Percentiles rank a stretch among this genome's conserved stretches.
These are phyloP conservation scores for Penicillium sp. DNA, from an alignment of 2,329 filamentous ascomycete species.

Conservation along the genomic window DNA sequence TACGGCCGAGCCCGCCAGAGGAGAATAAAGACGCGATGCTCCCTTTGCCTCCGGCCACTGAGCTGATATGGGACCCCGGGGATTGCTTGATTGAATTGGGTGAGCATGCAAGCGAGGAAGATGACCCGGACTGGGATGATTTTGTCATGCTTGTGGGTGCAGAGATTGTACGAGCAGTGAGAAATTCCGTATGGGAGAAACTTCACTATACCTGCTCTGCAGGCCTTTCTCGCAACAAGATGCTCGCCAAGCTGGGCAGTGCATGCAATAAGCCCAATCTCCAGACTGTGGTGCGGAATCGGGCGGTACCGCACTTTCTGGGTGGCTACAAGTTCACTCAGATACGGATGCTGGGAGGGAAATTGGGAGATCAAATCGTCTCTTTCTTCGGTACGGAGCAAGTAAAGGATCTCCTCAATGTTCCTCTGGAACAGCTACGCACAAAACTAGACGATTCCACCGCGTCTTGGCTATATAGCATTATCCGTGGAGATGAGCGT, in stretches of 20 bases:
- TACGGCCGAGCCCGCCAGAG: slow-evolving; percentile 55
- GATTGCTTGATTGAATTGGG: slow-evolving; percentile 80
- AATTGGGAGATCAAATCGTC: slow-evolving; percentile 80
- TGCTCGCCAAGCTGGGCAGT: slow-evolving; percentile 89
- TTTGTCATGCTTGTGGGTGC: slow-evolving; percentile 79
- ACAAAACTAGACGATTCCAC: slow-evolving; percentile 76
- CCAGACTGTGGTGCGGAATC: slow-evolving; percentile 87
- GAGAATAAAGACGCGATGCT: slow-evolving; percentile 54
- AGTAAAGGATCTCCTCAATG: slow-evolving; percentile 66
- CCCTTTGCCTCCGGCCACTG: slow-evolving; percentile 66
- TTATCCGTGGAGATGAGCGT: slow-evolving; percentile 76
- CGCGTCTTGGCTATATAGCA: slow-evolving; percentile 76
- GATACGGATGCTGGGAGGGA: slow-evolving; percentile 90
- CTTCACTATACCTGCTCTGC: slow-evolving; percentile 88
- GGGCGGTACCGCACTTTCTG: slow-evolving; percentile 74
- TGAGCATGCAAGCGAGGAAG: slow-evolving; percentile 63
- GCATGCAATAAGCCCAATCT: slow-evolving; percentile 88
- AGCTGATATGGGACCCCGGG: slow-evolving; percentile 69
- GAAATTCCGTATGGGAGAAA: slow-evolving; percentile 61
- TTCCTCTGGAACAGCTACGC: slow-evolving; percentile 71
- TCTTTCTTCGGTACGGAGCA: slow-evolving; percentile 75
- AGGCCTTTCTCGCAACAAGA: slow-evolving; percentile 85
- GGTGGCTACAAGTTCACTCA: slow-evolving; percentile 87
- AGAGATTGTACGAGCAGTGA: slow-evolving; percentile 76
- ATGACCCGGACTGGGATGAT: slow-evolving; percentile 95